Conservation (phyloP, 371 early-diverging fungal genomes). For the Mucor lusitanicus region DNA sequence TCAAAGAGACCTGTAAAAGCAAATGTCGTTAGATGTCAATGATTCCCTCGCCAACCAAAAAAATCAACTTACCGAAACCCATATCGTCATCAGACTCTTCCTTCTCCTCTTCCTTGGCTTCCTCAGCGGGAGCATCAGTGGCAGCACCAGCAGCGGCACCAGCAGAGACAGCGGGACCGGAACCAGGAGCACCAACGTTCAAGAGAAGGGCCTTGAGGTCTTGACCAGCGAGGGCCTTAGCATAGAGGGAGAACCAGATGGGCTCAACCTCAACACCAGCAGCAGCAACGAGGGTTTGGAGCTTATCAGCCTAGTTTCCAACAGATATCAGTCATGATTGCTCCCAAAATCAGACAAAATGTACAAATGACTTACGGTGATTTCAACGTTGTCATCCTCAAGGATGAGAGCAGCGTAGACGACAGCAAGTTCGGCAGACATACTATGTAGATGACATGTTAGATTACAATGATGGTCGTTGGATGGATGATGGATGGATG, state of each 20-base stretch:
- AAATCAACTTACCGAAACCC: constrained; percentile 77
- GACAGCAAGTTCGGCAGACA: constrained; percentile 88
- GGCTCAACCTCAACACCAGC: constrained; percentile 93
- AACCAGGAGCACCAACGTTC: constrained; percentile 84
- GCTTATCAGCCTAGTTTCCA: constrained; percentile 85
- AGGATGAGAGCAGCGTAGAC: constrained; percentile 98
- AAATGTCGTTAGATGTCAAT: not conserved
- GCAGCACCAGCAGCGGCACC: constrained; percentile 59
- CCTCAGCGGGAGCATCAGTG: constrained; percentile 57
- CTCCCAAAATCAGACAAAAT: not conserved
- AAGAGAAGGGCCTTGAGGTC: constrained; percentile 87
- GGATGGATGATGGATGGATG: constrained; percentile 30
- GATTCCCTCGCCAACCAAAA: no score
- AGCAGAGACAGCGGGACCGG: constrained; percentile 60
- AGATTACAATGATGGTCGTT: not conserved
- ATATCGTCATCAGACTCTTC: constrained; percentile 94
- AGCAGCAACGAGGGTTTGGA: constrained; percentile 87
- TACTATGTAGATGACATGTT: constrained; percentile 23
- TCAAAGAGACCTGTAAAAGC: constrained; percentile 78
- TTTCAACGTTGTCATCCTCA: constrained; percentile 94
- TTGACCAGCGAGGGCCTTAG: constrained; percentile 97
- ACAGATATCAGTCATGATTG: not conserved
- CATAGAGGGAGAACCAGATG: constrained; percentile 96
- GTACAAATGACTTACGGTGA: constrained; percentile 76
- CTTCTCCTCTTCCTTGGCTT: constrained; percentile 73